phyloP scores from a whole-genome alignment of 768 basidiomycete genomes.

The Lactifluus rugatus region DNA sequence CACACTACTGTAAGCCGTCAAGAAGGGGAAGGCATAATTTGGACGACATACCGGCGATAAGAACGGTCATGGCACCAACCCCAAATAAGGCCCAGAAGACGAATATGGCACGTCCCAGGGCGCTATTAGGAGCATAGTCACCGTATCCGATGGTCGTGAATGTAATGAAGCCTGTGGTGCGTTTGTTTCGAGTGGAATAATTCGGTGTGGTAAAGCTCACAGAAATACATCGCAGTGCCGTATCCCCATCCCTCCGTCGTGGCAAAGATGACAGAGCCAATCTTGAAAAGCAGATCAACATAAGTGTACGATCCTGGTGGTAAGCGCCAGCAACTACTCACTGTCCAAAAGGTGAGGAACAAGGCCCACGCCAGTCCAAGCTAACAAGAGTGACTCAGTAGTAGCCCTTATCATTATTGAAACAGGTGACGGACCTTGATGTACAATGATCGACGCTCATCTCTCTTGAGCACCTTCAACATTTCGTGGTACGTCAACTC shows the following conservation, averaged over 20 bases:
- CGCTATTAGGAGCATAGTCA: slow-evolving; percentile 52
- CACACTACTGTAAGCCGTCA: neutral
- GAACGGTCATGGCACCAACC: slow-evolving; percentile 64
- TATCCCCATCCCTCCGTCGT: slow-evolving; percentile 62
- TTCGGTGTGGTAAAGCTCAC: slow-evolving; percentile 30
- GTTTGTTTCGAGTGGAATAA: neutral
- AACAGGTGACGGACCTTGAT: slow-evolving; percentile 34
- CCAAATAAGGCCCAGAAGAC: slow-evolving; percentile 72
- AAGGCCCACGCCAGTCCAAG: slow-evolving; percentile 42
- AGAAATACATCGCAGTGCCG: slow-evolving; percentile 60
- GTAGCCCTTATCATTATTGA: neutral
- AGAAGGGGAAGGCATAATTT: too few relatives aligned
- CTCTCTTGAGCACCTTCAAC: slow-evolving; percentile 20
- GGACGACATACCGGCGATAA: slow-evolving; percentile 49
- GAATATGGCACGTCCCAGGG: slow-evolving; percentile 67
- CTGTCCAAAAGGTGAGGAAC: slow-evolving; percentile 75
- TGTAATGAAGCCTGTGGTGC: slow-evolving; percentile 49
- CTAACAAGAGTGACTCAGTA: slow-evolving; percentile 19
- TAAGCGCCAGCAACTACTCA: slow-evolving; percentile 25
- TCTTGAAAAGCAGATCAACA: slow-evolving; percentile 27
- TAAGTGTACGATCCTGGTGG: neutral
- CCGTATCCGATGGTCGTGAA: slow-evolving; percentile 73
- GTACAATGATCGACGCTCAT: slow-evolving; percentile 46
- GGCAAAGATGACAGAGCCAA: slow-evolving; percentile 61
- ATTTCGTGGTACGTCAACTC: slow-evolving; percentile 18